A percentile compares a stretch with the other conserved stretches of the same genome.
Evolutionary conservation across 345 rosid genomes (phyloP).

Genomic region (Streptanthus diversifolius): DNA sequence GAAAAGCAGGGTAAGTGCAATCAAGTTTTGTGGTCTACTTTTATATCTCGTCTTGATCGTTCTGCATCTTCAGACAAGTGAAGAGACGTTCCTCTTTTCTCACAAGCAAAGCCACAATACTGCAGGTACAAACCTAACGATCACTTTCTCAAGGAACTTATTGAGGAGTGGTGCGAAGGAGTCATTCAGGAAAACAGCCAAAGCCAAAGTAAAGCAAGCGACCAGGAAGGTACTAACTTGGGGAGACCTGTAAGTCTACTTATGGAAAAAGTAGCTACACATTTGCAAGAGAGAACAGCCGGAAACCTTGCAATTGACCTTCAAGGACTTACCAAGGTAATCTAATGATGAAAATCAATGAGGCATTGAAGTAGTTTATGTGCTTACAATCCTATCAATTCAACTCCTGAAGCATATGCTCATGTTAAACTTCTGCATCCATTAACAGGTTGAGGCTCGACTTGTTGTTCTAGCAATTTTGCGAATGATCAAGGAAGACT

Average conservation of each 20-base stretch:
- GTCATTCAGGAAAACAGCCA: conserved; percentile 53
- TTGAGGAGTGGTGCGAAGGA: conserved; percentile 98
- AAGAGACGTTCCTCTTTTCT: conserved; percentile 8
- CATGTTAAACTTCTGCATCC: conserved; percentile 20
- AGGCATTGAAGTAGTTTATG: not conserved
- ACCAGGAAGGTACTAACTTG: conserved; percentile 38
- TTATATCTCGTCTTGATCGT: conserved; percentile 12
- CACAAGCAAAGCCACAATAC: conserved; percentile 18
- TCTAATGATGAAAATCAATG: conserved; percentile 1
- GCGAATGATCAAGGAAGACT: conserved; percentile 85
- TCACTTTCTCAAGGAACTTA: conserved; percentile 72
- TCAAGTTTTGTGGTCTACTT: not conserved
- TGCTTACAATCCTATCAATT: conserved; percentile 7
- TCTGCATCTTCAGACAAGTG: not conserved
- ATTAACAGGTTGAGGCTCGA: conserved; percentile 81
- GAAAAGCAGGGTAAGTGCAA: conserved; percentile 75
- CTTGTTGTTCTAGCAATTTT: conserved; percentile 87
- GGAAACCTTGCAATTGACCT: conserved; percentile 68
- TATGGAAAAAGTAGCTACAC: conserved; percentile 73
- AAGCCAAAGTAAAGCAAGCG: conserved; percentile 34
- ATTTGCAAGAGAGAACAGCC: conserved; percentile 52
- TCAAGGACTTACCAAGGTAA: conserved; percentile 78
- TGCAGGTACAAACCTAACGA: conserved; percentile 81
- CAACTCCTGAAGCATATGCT: conserved; percentile 8
- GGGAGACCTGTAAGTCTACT: conserved; percentile 55